A percentile compares a stretch with the other conserved stretches of the same genome.
Evolutionary conservation across 2,329 filamentous ascomycete species (phyloP).

Genomic region (Spiromastix sp.): DNA sequence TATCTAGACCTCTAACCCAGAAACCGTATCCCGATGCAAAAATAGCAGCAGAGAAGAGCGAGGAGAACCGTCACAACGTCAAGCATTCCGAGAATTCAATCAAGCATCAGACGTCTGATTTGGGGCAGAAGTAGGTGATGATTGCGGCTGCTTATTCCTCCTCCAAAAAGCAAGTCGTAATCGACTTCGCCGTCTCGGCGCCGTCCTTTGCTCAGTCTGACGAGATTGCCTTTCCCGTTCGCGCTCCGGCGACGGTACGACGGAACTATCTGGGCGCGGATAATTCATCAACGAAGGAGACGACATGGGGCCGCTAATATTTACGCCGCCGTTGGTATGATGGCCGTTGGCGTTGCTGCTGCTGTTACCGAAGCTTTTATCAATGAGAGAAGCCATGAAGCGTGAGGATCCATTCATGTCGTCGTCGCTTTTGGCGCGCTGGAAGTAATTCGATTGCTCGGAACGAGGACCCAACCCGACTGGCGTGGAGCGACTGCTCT

Average conservation of each 20-base stretch:
- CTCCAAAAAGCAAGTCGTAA: constrained; percentile 34
- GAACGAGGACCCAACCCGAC: background rate
- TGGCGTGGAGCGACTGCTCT: constrained; percentile 1
- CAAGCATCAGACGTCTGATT: no score
- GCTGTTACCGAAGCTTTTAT: constrained; percentile 11
- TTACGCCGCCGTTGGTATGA: constrained; percentile 1
- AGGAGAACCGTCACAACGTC: no score
- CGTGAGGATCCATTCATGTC: background rate
- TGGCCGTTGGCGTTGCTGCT: no score
- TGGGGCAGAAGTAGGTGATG: no score
- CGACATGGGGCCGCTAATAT: constrained; percentile 7
- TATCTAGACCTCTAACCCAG: no score
- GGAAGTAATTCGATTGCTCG: background rate
- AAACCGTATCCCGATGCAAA: no score
- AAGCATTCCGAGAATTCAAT: no score
- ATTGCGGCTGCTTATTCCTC: constrained; percentile 15
- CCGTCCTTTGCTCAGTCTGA: constrained; percentile 2
- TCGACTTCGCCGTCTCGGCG: constrained; percentile 29
- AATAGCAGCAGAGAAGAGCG: no score
- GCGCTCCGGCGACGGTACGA: constrained; percentile 4
- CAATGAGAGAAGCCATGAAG: constrained; percentile 10
- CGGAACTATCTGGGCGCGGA: constrained; percentile 2
- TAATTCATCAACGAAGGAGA: constrained; percentile 5
- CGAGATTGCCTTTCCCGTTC: background rate
- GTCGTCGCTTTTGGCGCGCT: background rate